Evolutionary conservation across 1,284 basidiomycete genomes (phyloP), one percentile per base, ranked within the genome.

Genomic region (Vanrija sp.): DNA sequence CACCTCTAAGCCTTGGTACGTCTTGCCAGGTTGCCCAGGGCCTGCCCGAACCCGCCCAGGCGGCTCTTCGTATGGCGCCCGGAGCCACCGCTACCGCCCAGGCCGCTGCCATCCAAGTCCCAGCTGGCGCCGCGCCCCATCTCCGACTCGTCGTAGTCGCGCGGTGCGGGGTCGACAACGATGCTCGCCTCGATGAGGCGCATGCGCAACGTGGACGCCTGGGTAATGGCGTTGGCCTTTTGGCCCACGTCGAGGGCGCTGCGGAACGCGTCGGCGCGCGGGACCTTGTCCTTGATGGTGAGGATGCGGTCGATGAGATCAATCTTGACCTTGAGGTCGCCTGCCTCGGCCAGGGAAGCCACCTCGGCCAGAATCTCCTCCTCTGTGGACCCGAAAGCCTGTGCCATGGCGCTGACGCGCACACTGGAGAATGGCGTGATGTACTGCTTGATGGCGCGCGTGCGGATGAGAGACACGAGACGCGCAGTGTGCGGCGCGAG

Each of bases 241-340:
- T 55, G 47, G 5, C 70, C 69, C 0, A 57, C 58, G 25, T 51
- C 46, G 10, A 68, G 25, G 1, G 68, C 69, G 9, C 55, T 40
- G 5, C 45, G 45, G 52, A 67, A 72, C 49, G 68, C 62, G 15
- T 64, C 63, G 6, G 45, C 57, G 38, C 73, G 57, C 18, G 58
- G 51, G 55, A 73, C 66, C 7, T 55, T 40, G 3, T 49, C 49
- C 10, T 55, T 52, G 43, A 72, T 57, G 6, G 46, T 42, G 10
- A 74, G 55, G 1, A 74, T 61, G 64, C 69, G 46, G 26, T 72
- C 72, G 18, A 75, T 70, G 18, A 73, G 62, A 55, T 75, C 72
- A 19, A 75, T 64, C 47, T 61, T 64, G n/a, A 66, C 71, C 14
- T 58, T 52, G 26, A 75, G 65, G 26, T 54, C 52, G 10, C 64